A percentile compares a stretch with the other conserved stretches of the same genome.
Evolutionary conservation across 768 basidiomycete genomes (phyloP).

Genomic region (Tephrocybe rancida): DNA sequence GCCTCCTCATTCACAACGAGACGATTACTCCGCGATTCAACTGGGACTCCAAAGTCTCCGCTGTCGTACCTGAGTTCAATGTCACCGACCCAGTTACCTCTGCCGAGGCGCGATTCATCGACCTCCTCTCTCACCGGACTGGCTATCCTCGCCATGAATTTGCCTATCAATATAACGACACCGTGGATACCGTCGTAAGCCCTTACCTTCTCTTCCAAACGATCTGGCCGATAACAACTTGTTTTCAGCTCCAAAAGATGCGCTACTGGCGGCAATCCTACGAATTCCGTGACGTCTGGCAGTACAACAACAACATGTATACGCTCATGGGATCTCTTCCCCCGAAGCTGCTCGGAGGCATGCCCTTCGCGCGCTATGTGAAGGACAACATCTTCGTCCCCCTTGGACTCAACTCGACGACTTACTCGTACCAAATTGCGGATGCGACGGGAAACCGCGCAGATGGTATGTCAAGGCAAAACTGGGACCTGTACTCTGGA

Average conservation of each 20-base stretch:
- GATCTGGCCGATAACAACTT: background rate
- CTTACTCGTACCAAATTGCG: constrained; percentile 27
- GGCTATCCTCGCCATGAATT: constrained; percentile 21
- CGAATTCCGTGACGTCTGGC: constrained; percentile 29
- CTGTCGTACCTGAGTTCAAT: constrained; percentile 26
- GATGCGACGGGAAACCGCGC: constrained; percentile 25
- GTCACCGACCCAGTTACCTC: constrained; percentile 24
- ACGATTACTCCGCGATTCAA: constrained; percentile 24
- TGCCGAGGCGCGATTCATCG: constrained; percentile 19
- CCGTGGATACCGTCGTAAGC: constrained; percentile 10
- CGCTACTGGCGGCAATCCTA: constrained; percentile 27
- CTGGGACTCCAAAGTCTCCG: constrained; percentile 26
- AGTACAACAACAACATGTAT: constrained; percentile 34
- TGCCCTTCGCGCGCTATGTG: constrained; percentile 26
- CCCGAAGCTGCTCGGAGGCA: constrained; percentile 16
- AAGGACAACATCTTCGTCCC: constrained; percentile 27
- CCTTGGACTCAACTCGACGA: constrained; percentile 29
- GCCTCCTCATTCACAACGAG: constrained; percentile 28
- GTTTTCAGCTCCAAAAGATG: constrained; percentile 16
- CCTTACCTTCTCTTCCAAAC: background rate
- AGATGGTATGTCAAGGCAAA: constrained; percentile 24
- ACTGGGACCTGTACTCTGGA: constrained; percentile 14
- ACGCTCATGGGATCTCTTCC: constrained; percentile 26
- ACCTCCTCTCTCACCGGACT: constrained; percentile 24
- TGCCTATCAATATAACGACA: constrained; percentile 13